Evolutionary conservation across 1,284 basidiomycete species (phyloP).

Genomic region (Leccinum griseonigrum): DNA sequence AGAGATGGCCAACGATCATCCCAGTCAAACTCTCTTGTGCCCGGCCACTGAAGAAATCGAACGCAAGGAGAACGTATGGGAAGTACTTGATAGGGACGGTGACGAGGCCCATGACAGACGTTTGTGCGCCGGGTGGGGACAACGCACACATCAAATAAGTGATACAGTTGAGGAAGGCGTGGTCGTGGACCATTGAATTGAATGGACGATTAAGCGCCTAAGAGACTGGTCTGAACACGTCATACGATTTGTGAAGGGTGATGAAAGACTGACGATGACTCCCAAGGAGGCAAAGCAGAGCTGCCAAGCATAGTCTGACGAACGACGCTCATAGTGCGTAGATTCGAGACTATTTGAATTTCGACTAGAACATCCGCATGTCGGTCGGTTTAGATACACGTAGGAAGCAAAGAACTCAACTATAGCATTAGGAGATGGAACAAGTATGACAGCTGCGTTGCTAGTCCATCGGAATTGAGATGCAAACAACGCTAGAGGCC

Average conservation of each 20-base stretch:
- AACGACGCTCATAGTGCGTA: conserved; percentile 54
- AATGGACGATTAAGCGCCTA: conserved; percentile 69
- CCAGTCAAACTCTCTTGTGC: conserved; percentile 66
- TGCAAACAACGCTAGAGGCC: background rate
- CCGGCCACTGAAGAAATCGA: conserved; percentile 72
- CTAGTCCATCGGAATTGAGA: conserved; percentile 33
- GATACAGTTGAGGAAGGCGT: conserved; percentile 67
- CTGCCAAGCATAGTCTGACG: conserved; percentile 76
- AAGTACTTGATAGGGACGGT: conserved; percentile 70
- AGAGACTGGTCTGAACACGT: conserved; percentile 13
- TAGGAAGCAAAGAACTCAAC: conserved; percentile 40
- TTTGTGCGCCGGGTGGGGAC: conserved; percentile 61
- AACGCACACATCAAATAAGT: conserved; percentile 68
- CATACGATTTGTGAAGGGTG: background rate
- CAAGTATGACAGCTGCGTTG: conserved; percentile 57
- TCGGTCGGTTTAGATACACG: background rate
- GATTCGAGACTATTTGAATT: conserved; percentile 64
- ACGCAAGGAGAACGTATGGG: conserved; percentile 69
- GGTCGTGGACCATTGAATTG: conserved; percentile 53
- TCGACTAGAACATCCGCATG: conserved; percentile 43
- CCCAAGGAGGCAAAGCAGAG: conserved; percentile 52
- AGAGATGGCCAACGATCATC: conserved; percentile 71
- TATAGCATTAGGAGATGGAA: conserved; percentile 80
- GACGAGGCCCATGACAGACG: conserved; percentile 74
- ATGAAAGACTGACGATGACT: conserved; percentile 53